These are phyloP conservation scores for Rehmannia glutinosa DNA, from an alignment of 257 asterid genomes.

Conservation along the genomic window DNA sequence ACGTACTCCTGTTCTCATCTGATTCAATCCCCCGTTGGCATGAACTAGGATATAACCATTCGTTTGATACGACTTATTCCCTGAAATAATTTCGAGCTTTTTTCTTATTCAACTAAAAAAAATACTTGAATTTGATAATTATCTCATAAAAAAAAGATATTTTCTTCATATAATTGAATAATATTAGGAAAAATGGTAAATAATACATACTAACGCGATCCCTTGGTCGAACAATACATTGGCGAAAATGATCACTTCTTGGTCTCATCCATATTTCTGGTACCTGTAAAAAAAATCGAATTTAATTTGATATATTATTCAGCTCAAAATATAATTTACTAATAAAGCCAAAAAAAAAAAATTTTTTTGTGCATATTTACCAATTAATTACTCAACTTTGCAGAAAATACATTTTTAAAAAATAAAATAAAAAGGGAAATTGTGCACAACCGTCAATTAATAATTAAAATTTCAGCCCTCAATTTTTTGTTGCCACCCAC, in stretches of 20 bases:
- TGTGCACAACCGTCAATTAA: no score
- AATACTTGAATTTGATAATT: no score
- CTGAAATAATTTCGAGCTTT: conserved; percentile 23
- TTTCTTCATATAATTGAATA: not conserved
- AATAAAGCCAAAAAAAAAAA: no score
- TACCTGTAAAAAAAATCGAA: conserved; percentile 22
- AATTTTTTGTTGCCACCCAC: conserved; percentile 26
- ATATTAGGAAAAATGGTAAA: not conserved
- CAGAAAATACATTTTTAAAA: no score
- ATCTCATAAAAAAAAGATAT: not conserved
- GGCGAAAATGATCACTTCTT: conserved; percentile 24
- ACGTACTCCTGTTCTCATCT: conserved; percentile 71
- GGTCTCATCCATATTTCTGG: conserved; percentile 63
- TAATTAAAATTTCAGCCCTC: not conserved
- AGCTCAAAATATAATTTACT: not conserved
- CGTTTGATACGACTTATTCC: conserved; percentile 23
- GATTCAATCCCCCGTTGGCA: conserved; percentile 79
- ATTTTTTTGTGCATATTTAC: no score
- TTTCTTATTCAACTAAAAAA: no score
- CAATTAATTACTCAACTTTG: no score
- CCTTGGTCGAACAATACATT: conserved; percentile 49
- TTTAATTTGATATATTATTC: not conserved
- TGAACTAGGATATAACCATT: conserved; percentile 54
- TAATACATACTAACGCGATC: conserved; percentile 37
- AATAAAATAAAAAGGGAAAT: no score